phyloP scores from a whole-genome alignment of 441 rosid species.

The Pelargonium citronellum region DNA sequence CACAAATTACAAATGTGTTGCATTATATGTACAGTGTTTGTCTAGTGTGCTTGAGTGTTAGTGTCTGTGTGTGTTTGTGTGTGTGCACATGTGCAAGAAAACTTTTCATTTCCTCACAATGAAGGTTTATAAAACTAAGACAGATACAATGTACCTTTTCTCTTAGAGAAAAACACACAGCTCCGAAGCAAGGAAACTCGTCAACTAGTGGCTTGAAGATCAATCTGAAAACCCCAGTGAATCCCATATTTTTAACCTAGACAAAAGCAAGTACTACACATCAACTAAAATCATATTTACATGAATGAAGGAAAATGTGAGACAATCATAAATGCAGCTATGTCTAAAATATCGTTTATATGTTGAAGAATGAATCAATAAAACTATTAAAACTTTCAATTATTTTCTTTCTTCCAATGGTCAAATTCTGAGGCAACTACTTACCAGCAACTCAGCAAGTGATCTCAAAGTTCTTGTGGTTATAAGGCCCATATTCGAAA shows the following conservation, averaged over 20 bases:
- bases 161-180: slow-evolving; percentile 80
- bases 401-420: background rate
- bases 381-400: no score
- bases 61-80: no score
- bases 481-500: background rate
- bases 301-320: no score
- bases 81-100: no score
- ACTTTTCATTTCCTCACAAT: no score
- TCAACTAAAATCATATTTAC: no score
- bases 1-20: background rate
- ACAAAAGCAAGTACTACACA: slow-evolving; percentile 9
- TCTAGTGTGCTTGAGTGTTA: no score
- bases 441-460: background rate
- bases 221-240: slow-evolving; percentile 97
- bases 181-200: slow-evolving; percentile 96
- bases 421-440: background rate
- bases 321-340: no score
- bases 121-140: background rate
- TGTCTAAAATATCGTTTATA: no score
- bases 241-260: slow-evolving; percentile 88
- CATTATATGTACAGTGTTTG: no score
- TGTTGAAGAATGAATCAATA: no score
- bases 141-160: slow-evolving; percentile 11
- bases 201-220: slow-evolving; percentile 90
- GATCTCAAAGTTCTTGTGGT: background rate